Evolutionary conservation across 31 red algal genomes (phyloP).

Genomic region (Asparagopsis taxiformis): DNA sequence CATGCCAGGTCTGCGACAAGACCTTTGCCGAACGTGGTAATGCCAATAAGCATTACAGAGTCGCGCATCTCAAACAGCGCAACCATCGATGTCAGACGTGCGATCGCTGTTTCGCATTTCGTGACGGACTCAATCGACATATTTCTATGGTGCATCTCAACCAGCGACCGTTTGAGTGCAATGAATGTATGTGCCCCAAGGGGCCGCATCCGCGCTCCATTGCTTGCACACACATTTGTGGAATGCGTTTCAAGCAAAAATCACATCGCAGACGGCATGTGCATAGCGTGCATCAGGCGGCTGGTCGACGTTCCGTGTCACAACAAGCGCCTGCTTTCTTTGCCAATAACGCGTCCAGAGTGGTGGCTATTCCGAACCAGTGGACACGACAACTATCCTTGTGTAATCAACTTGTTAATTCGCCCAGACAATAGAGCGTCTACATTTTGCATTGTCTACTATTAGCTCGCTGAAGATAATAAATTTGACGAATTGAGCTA

Average conservation of each 20-base stretch:
- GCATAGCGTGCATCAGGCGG: slow-evolving; percentile 34
- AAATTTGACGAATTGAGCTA: too few relatives aligned
- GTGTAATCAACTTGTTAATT: too few relatives aligned
- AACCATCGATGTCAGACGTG: slow-evolving; percentile 45
- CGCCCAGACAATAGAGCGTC: too few relatives aligned
- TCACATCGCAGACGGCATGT: slow-evolving; percentile 57
- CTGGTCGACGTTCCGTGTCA: background rate
- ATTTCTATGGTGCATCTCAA: slow-evolving; percentile 68
- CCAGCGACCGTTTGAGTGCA: slow-evolving; percentile 54
- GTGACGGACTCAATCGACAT: slow-evolving; percentile 72
- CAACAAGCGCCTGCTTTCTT: too few relatives aligned
- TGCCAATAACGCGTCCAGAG: too few relatives aligned
- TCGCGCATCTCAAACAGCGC: slow-evolving; percentile 52
- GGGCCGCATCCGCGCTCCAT: slow-evolving; percentile 24
- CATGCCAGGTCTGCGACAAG: slow-evolving; percentile 43
- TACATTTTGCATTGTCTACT: too few relatives aligned
- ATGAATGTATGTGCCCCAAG: slow-evolving; percentile 53
- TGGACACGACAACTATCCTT: too few relatives aligned
- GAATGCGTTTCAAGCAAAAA: slow-evolving; percentile 67
- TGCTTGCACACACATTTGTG: slow-evolving; percentile 50
- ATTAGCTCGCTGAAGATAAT: too few relatives aligned
- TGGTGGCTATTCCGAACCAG: too few relatives aligned
- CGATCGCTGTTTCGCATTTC: slow-evolving; percentile 48
- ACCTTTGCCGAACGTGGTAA: slow-evolving; percentile 64
- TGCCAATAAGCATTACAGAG: slow-evolving; percentile 69